Conservation (phyloP, 495 filamentous ascomycete species). For the Neurospora cerealis region DNA sequence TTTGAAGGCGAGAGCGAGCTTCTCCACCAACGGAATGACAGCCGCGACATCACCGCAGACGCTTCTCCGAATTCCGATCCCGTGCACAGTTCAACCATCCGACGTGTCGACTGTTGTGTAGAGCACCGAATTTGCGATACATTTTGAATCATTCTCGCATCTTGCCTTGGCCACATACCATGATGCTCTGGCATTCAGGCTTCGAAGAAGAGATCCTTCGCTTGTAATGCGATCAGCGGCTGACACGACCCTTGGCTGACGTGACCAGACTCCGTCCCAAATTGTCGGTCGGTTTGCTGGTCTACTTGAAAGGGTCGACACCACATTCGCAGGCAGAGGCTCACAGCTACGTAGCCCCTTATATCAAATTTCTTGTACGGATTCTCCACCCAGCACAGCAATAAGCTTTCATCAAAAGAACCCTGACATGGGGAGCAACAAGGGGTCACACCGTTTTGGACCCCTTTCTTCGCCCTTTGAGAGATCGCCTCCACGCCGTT, state of each 20-base stretch:
- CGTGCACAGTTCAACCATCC: not conserved
- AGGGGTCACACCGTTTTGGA: not conserved
- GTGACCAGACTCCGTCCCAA: not conserved
- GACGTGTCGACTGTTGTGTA: not conserved
- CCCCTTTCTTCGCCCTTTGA: not conserved
- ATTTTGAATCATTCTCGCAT: not conserved
- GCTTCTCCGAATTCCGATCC: not conserved
- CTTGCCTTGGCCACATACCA: not conserved
- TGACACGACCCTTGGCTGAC: not conserved
- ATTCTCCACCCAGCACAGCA: not conserved
- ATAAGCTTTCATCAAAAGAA: not conserved
- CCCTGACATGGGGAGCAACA: not conserved
- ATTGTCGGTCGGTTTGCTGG: not conserved
- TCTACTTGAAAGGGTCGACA: not conserved
- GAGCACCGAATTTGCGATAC: not conserved
- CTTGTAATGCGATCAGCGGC: not conserved
- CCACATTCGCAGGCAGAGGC: not conserved
- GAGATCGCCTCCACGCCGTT: not conserved
- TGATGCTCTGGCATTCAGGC: not conserved
- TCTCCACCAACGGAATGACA: slow-evolving; percentile 9
- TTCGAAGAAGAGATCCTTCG: not conserved
- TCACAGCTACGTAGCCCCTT: not conserved
- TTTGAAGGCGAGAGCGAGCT: slow-evolving; percentile 5
- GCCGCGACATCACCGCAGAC: not conserved
- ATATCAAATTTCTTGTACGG: not conserved